Evolutionary conservation across 164 flowering plant species (phyloP).

Genomic region (Stephania japonica): DNA sequence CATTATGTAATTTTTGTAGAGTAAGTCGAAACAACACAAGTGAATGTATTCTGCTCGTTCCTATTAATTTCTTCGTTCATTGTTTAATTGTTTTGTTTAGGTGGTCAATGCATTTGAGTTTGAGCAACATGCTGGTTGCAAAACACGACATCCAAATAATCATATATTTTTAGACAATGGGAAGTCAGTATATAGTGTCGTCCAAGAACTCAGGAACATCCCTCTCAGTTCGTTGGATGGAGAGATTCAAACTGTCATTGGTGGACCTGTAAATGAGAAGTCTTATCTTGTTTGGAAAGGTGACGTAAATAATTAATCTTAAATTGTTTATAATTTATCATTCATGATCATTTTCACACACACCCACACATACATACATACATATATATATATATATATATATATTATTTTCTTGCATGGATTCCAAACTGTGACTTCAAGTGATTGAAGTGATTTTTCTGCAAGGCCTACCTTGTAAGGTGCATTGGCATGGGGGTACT

Average conservation of each 20-base stretch:
- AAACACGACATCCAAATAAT: slow-evolving; percentile 77
- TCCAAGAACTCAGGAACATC: slow-evolving; percentile 63
- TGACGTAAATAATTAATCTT: slow-evolving; percentile 11
- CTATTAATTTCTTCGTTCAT: background rate
- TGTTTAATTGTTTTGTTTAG: slow-evolving; percentile 22
- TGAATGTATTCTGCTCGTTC: background rate
- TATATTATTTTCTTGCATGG: background rate
- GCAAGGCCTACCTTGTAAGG: background rate
- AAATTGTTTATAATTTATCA: background rate
- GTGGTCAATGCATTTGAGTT: slow-evolving; percentile 69
- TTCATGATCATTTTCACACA: no score
- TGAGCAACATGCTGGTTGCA: slow-evolving; percentile 76
- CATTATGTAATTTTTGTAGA: slow-evolving; percentile 49
- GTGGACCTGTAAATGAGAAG: slow-evolving; percentile 56
- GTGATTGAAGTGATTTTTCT: background rate
- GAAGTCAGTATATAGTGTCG: slow-evolving; percentile 60
- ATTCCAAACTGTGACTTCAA: background rate
- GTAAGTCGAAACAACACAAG: slow-evolving; percentile 24
- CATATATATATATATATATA: no score
- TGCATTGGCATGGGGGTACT: no score
- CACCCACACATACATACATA: no score
- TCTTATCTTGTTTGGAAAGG: slow-evolving; percentile 66
- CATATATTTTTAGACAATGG: slow-evolving; percentile 76
- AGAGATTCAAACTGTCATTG: slow-evolving; percentile 54
- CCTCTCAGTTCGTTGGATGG: slow-evolving; percentile 52